Conservation (phyloP, 1,284 basidiomycete genomes). For the Trametes versicolor region DNA sequence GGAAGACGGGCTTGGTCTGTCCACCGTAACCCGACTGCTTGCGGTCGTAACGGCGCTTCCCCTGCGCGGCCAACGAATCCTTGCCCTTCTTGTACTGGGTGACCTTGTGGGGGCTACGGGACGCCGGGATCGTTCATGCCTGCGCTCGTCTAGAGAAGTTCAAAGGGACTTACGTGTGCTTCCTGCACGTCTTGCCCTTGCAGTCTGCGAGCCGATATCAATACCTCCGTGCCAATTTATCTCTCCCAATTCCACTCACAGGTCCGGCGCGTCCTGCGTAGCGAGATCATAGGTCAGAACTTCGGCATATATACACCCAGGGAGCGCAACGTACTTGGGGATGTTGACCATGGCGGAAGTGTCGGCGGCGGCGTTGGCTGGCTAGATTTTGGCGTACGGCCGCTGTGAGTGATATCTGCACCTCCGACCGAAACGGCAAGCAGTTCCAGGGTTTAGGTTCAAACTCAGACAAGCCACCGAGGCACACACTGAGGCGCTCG, state of each 20-base stretch:
- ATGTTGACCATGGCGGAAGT: slow-evolving; percentile 86
- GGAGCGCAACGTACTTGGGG: slow-evolving; percentile 73
- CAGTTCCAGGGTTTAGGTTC: slow-evolving; percentile 42
- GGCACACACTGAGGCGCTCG: background rate
- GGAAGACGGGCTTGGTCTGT: slow-evolving; percentile 99
- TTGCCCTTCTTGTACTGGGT: slow-evolving; percentile 99
- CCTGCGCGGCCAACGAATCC: slow-evolving; percentile 95
- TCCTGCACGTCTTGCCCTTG: slow-evolving; percentile 98
- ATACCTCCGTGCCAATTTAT: slow-evolving; percentile 22
- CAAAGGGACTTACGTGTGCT: slow-evolving; percentile 86
- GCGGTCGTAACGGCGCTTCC: slow-evolving; percentile 99
- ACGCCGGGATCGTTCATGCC: background rate
- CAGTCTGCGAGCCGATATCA: slow-evolving; percentile 69
- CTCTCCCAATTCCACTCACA: slow-evolving; percentile 61
- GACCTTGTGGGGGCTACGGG: slow-evolving; percentile 89
- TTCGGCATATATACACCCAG: slow-evolving; percentile 14
- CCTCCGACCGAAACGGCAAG: slow-evolving; percentile 40
- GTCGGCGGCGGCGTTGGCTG: slow-evolving; percentile 43
- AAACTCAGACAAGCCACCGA: slow-evolving; percentile 40
- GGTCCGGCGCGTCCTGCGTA: slow-evolving; percentile 81
- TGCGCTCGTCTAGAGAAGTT: background rate
- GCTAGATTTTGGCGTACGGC: slow-evolving; percentile 40
- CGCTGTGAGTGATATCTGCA: slow-evolving; percentile 33
- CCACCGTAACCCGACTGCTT: slow-evolving; percentile 99
- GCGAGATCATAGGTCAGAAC: slow-evolving; percentile 37